phyloP scores from a whole-genome alignment of 805 yeast genomes.

The Wickerhamomyces strasburgensis region DNA sequence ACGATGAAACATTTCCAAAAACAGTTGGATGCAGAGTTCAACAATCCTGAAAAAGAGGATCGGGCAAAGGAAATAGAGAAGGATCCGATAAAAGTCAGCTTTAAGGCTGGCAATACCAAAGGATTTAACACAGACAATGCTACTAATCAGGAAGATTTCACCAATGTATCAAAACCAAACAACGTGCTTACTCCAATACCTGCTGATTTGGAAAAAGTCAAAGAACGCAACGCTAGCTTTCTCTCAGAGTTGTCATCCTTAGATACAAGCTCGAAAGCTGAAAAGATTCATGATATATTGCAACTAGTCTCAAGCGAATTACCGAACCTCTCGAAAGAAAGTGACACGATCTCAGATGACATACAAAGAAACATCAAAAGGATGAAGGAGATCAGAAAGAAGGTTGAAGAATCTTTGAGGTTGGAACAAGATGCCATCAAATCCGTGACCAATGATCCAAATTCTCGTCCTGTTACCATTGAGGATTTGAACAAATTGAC shows the following conservation, averaged over 20 bases:
- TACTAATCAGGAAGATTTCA: slow-evolving; percentile 6
- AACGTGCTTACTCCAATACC: neutral
- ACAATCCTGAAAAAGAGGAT: no score
- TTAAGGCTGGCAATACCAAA: neutral
- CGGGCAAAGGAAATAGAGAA: no score
- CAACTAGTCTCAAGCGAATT: slow-evolving; percentile 10
- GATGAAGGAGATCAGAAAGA: slow-evolving; percentile 7
- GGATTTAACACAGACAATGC: neutral
- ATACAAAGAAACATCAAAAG: slow-evolving; percentile 4
- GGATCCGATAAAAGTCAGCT: neutral
- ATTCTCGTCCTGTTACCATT: neutral
- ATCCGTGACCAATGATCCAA: neutral
- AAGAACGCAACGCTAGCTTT: neutral
- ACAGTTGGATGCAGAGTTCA: no score
- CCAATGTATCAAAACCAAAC: slow-evolving; percentile 10
- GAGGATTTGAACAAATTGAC: slow-evolving; percentile 1
- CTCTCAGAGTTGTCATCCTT: slow-evolving; percentile 3
- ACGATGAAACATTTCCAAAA: no score
- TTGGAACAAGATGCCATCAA: slow-evolving; percentile 1
- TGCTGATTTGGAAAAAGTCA: neutral
- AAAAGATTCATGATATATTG: slow-evolving; percentile 5
- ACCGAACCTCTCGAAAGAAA: slow-evolving; percentile 2
- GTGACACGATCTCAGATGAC: slow-evolving; percentile 2
- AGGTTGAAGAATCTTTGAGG: slow-evolving; percentile 4
- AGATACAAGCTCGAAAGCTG: slow-evolving; percentile 3